Percentiles rank a stretch among this genome's conserved stretches.
These are phyloP conservation scores for Geosmithia flava DNA, from an alignment of 2,329 filamentous ascomycete genomes.

Conservation along the genomic window DNA sequence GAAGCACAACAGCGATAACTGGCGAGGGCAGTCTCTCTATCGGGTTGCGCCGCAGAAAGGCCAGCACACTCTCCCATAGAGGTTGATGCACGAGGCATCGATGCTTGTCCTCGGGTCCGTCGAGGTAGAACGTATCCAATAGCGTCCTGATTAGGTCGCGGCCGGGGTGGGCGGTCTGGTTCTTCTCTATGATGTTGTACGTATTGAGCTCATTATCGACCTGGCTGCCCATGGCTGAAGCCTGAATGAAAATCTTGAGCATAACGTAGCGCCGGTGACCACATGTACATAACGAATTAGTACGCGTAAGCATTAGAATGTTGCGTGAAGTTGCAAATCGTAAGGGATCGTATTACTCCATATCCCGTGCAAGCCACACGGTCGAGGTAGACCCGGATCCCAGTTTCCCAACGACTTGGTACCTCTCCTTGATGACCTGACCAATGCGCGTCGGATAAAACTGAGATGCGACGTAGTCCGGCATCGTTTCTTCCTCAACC, in stretches of 20 bases:
- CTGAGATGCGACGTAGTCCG: constrained; percentile 7
- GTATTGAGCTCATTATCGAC: constrained; percentile 25
- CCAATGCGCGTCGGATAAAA: constrained; percentile 11
- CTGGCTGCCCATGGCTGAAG: constrained; percentile 10
- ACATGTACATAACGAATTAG: constrained; percentile 10
- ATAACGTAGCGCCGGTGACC: constrained; percentile 16
- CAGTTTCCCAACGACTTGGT: constrained; percentile 11
- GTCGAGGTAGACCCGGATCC: constrained; percentile 9
- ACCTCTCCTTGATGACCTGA: constrained; percentile 7
- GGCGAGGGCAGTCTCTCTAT: background rate
- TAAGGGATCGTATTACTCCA: constrained; percentile 5
- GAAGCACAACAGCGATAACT: constrained; percentile 13
- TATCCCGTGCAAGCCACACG: constrained; percentile 4
- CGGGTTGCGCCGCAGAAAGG: background rate
- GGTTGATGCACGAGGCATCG: constrained; percentile 24
- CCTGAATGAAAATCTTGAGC: constrained; percentile 17
- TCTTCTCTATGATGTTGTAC: constrained; percentile 23
- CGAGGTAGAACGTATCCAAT: constrained; percentile 23
- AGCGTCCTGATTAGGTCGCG: constrained; percentile 14
- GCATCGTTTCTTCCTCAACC: constrained; percentile 12
- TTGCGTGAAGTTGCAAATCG: constrained; percentile 19
- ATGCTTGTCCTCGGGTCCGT: constrained; percentile 20
- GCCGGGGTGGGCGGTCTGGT: constrained; percentile 17
- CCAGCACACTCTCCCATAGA: constrained; percentile 8
- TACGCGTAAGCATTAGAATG: constrained; percentile 29